These are phyloP conservation scores for Babjeviella inositovora DNA, from an alignment of 805 yeast species.

Conservation along the genomic window DNA sequence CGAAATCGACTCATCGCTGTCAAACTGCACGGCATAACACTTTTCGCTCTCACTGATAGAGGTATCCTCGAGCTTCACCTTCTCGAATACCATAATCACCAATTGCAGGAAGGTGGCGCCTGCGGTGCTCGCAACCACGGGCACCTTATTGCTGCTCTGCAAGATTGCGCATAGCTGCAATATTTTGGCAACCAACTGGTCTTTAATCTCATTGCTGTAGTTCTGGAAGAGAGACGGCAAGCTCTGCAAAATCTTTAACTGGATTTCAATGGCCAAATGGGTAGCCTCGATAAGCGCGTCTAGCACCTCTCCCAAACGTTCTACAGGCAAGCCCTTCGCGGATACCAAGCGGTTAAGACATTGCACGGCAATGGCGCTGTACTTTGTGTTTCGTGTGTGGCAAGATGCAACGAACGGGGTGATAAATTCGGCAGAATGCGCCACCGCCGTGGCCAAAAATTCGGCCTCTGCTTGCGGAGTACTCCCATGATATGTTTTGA, in stretches of 20 bases:
- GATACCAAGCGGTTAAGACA: constrained; percentile 48
- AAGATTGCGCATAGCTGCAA: constrained; percentile 58
- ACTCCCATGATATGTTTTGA: constrained; percentile 15
- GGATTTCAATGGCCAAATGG: constrained; percentile 65
- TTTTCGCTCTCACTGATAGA: constrained; percentile 6
- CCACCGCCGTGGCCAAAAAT: constrained; percentile 12
- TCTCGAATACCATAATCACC: constrained; percentile 63
- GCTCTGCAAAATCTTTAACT: constrained; percentile 71
- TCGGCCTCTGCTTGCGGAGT: constrained; percentile 8
- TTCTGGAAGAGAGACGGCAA: constrained; percentile 60
- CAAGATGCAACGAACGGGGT: constrained; percentile 63
- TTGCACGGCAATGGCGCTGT: constrained; percentile 57
- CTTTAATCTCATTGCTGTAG: constrained; percentile 40
- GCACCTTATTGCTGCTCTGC: constrained; percentile 50
- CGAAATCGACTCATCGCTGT: constrained; percentile 20
- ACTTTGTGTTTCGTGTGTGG: constrained; percentile 57
- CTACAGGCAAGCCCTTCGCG: constrained; percentile 33
- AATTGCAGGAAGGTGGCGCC: constrained; percentile 87
- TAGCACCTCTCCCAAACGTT: constrained; percentile 36
- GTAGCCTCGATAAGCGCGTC: constrained; percentile 62
- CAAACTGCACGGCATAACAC: constrained; percentile 20
- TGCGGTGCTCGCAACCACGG: constrained; percentile 79
- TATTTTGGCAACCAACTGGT: constrained; percentile 36
- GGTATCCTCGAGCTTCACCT: constrained; percentile 26
- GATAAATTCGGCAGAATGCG: constrained; percentile 34